Base-by-base conservation (phyloP, 192 early-diverging fungal species). In the Funneliformis mosseae region DNA sequence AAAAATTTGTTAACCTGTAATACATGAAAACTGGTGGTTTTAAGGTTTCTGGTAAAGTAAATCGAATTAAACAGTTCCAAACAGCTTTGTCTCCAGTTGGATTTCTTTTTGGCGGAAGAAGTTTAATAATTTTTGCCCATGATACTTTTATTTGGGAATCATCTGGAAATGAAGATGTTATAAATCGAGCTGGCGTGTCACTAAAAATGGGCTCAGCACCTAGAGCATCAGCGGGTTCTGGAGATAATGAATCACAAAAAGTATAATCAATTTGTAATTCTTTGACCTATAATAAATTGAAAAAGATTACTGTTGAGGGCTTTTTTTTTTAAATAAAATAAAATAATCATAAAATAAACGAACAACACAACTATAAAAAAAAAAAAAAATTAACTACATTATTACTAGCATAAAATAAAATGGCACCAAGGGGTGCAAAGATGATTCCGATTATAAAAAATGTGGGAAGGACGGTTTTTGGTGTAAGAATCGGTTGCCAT, bases 401-500 rank as follows among this genome's bases (percentile, higher is more conserved):
- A 60, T 95, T 92, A 45, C 94, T 94, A 21, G 96, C 96, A 85
- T 93, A 95, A 72, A 96, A 89, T 8, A 98, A 90, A 68, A 94
- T 90, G 46, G 95, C 96, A 75, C 97, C 98, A 25, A 99, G 88
- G 16, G 98, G 97, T 39, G 98, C 94, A 88, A 99, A 99, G 45
- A 98, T 86, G 39, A 96, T 92, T 8, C 98, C 98, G 43, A 98
- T 91, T 41, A 95, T 85, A 81, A 99, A 97, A 76, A 99, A 95
- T 42, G 96, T 95, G 12, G 98, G 98, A 25, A 99, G 84, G 8
- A 99, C 98, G 38, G 95, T 97, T 85, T 98, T 99, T 68, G 98
- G 98, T 12, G 97, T 99, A 27, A 99, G 90, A 63, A 99, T 91
- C 0, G 98, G 98, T 87, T 99, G 98, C 98, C 98, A 99, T 21